Evolutionary conservation across 768 basidiomycete genomes (phyloP), one percentile per base, ranked within the genome.

Genomic region (Pisolithus sp.): DNA sequence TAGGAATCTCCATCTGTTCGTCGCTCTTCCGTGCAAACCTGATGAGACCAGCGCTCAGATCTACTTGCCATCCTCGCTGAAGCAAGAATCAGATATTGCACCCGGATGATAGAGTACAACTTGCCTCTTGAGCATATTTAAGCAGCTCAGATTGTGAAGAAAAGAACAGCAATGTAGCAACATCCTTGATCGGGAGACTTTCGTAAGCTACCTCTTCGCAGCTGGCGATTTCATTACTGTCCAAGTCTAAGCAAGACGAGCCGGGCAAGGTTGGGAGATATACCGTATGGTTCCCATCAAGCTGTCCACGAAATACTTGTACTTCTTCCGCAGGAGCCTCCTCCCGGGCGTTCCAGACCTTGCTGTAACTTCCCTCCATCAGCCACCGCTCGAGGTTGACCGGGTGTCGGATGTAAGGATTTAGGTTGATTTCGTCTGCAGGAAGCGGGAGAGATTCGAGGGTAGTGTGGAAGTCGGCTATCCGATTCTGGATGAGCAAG

Each of bases 321-420:
- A 96, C n/a, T 65, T 98, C 95, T 56, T 93, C 90, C 36, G 89
- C 82, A 1, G 94, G 93, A 2, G 93, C 90, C 60, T 93, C 85
- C 57, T 89, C 89, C 57, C 93, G 81, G 36, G 94, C 94, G 62
- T 89, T 84, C 90, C 94, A 99, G 10, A 97, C 95, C 67, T 95
- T 95, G 70, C 90, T 92, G 68, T 98, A 99, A 61, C 88, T 89
- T 37, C 95, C 95, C 68, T 98, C 95, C 95, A 99, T 99, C 42
- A 98, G 78, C 90, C 94, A 97, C 46, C 89, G 78, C 68, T 99
- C 95, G 54, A 94, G 81, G 66, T 93, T 89, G 52, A 93, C 86
- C 12, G 91, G 89, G 65, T 93, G 92, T 49, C 80, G 77, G 62
- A 93, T 82, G 65, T 76, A 91, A 6, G 82, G 79, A 65, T 87